Conservation (phyloP, 768 basidiomycete genomes). For the Pholiota molesta region DNA sequence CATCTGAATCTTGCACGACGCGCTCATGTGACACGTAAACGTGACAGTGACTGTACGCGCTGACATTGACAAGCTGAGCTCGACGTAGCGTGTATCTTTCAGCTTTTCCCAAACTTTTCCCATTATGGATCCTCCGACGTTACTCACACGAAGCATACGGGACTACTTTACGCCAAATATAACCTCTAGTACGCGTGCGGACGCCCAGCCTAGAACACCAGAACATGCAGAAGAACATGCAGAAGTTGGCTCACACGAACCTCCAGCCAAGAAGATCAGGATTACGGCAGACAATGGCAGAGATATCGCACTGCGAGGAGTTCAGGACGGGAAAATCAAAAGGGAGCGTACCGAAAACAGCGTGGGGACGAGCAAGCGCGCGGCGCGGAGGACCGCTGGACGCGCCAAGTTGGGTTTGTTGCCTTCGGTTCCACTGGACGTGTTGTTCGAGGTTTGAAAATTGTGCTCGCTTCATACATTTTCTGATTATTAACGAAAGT, state of each 20-base stretch:
- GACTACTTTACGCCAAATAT: background rate
- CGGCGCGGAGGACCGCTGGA: background rate
- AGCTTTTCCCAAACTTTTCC: too few species aligned
- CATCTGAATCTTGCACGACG: too few species aligned
- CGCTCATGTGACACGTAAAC: too few species aligned
- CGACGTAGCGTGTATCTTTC: too few species aligned
- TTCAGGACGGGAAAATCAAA: background rate
- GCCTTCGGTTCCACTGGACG: background rate
- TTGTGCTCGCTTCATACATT: too few species aligned
- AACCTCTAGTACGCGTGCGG: background rate
- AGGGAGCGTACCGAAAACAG: background rate
- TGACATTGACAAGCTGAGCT: too few species aligned
- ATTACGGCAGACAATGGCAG: conserved; percentile 5
- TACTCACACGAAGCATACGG: background rate
- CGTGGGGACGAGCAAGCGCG: too few species aligned
- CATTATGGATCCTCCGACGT: background rate
- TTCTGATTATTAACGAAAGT: background rate
- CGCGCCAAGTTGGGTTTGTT: background rate
- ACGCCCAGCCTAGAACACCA: background rate
- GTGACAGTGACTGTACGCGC: too few species aligned
- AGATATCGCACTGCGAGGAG: background rate
- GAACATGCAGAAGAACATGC: too few species aligned
- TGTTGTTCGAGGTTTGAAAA: background rate
- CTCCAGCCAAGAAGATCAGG: background rate
- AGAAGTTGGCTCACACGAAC: too few species aligned